Base-by-base conservation (phyloP, 176 grass and related monocot genomes). In the Puya raimondii region DNA sequence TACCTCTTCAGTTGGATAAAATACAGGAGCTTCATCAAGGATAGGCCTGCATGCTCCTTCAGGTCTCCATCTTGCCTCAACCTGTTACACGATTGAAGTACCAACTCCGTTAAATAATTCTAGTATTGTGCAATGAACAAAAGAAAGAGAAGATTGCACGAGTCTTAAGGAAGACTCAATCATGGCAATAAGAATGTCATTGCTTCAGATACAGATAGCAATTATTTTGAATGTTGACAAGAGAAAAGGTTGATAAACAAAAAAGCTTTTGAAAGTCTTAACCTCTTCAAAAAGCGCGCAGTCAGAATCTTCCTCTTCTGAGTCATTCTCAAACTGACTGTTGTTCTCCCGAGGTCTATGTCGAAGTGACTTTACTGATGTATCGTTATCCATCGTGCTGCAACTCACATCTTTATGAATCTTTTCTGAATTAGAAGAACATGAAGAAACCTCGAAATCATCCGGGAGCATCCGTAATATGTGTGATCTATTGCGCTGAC, bases 281-380 rank as follows among this genome's bases (percentile, higher is more conserved):
- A 61, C 56, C 56, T 61, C 17, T 20, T 22, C 56, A 61, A 61
- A 61, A 16, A 2, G 21, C 14, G 1, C 56, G n/a, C 17, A 61
- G 56, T 61, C 56, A 0, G 56, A 61, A 16, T 61, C 56, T 26
- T 92, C 84, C 65, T 84, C 81, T 7, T 85, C 82, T 23, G 77
- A 71, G 4, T 69, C 49, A 23, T 23, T 15, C 68, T 88, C 84
- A 53, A 90, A 92, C 26, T 81, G 76, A 13, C 84, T 85, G 78
- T 92, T 92, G 71, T 90, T 86, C 49, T 90, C 73, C 74, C 80
- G 79, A 22, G 84, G 86, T 76, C 82, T 85, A 59, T 86, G 82
- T 23, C 79, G 84, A 49, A 91, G 76, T 20, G 86, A 90, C 23
- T 87, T 90, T 68, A 81, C 79, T 51, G 59, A 80, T 56, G 67